Base-by-base conservation (phyloP, 148 eudicot genomes). In the Agrostemma githago region DNA sequence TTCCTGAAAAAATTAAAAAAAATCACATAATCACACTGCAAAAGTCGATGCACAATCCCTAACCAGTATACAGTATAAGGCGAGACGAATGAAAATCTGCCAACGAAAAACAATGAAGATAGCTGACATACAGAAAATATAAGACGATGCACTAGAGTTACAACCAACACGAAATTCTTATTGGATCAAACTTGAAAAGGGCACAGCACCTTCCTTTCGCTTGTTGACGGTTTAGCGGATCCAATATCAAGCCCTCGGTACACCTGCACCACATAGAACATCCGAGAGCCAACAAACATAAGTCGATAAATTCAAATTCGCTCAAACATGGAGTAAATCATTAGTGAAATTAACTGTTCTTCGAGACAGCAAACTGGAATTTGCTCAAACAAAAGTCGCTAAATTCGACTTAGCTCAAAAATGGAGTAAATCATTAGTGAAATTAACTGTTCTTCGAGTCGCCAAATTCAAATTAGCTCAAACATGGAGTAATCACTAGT, bases 211-310 rank as follows among this genome's bases (percentile, higher is more conserved):
- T 92, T 81, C 78, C 97, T 88, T 58, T 92, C 98, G 42, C 81
- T 83, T 59, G 81, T 20, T 66, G 92, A 82, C 83, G 98, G 97
- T 80, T 94, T 94, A 42, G 98, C 98, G 34, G 98, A 94, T 66
- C 98, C 98, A 73, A 94, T 78, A 84, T 94, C 97, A 85, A 94
- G 98, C 54, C 98, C 98, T 84, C 71, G 82, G 78, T 94, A 94
- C 62, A 94, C 98, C 98, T 94, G 89, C 71, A 68, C 20, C 70
- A 76, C 3, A 39, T 37, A 48, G 16, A 70, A 51, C 54, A 70
- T 9, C 44, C 54, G 17, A 43, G 5, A 67, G 71, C 11, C 10
- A 48, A 3, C 53, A 48, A 48, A 48, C 1, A 1, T 26, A 0
- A 26, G 34, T 26, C 34, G 34, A 26, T 1, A 26, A 26, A 26